Conservation (phyloP, 495 filamentous ascomycete species). For the Echria macrotheca region DNA sequence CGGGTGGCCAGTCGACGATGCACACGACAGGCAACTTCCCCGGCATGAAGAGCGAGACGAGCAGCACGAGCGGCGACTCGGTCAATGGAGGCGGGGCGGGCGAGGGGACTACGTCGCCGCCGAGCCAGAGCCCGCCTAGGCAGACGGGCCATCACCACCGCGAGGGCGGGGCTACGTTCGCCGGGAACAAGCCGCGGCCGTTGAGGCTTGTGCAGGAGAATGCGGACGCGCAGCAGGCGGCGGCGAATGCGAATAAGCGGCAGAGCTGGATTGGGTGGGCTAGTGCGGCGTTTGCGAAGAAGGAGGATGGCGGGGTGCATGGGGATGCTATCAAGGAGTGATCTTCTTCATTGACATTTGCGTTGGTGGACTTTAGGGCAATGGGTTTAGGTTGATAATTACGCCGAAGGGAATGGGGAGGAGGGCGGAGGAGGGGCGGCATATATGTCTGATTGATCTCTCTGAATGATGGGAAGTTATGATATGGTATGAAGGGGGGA, state of each 20-base stretch:
- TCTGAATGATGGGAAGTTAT: too few species aligned
- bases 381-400: too few species aligned
- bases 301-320: conserved; percentile 20
- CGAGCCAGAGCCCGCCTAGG: conserved; percentile 50
- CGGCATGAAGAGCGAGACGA: conserved; percentile 52
- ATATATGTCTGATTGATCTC: too few species aligned
- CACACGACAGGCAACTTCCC: conserved; percentile 51
- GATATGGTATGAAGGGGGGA: too few species aligned
- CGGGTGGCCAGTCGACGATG: conserved; percentile 33
- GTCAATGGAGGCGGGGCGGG: conserved; percentile 44
- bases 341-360: too few species aligned
- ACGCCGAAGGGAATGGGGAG: too few species aligned
- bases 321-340: conserved; percentile 25
- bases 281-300: conserved; percentile 35
- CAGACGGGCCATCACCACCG: too few species aligned
- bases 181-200: conserved; percentile 74
- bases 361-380: too few species aligned
- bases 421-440: too few species aligned
- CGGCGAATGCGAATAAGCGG: conserved; percentile 39
- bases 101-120: conserved; percentile 51
- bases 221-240: conserved; percentile 24
- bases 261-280: conserved; percentile 56
- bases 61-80: conserved; percentile 58
- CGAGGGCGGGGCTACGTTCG: conserved; percentile 57
- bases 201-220: conserved; percentile 77